These are phyloP conservation scores for Amylostereum areolatum DNA, from an alignment of 1,284 basidiomycete genomes.

Conservation along the genomic window DNA sequence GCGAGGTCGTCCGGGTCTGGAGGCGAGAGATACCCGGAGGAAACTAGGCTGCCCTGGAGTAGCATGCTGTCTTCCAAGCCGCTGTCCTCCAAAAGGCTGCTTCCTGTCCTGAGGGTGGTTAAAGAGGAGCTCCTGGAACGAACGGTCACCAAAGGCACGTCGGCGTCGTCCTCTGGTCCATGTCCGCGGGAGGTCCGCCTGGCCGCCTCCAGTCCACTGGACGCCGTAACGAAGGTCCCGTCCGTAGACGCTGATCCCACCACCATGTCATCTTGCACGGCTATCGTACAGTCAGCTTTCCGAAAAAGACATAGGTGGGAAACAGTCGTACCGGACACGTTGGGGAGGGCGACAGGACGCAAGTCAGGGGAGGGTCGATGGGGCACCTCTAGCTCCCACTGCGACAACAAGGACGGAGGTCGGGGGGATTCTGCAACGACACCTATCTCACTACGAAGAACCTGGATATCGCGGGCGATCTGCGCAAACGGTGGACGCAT, in stretches of 20 bases:
- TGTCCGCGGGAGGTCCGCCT: conserved; percentile 1
- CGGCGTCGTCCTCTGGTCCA: background rate
- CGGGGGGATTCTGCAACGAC: conserved; percentile 18
- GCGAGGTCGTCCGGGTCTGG: conserved; percentile 38
- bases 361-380: conserved; percentile 13
- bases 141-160: too few species aligned
- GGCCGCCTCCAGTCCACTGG: background rate
- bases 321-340: background rate
- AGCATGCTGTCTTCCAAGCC: conserved; percentile 13
- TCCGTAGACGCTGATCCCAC: background rate
- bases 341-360: conserved; percentile 8
- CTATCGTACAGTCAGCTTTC: too few species aligned
- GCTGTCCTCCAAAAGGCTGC: conserved; percentile 3
- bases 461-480: conserved; percentile 35
- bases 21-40: conserved; percentile 35
- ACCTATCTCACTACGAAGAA: conserved; percentile 26
- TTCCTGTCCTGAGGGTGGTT: background rate
- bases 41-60: conserved; percentile 5
- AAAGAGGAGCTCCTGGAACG: background rate
- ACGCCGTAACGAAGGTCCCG: background rate
- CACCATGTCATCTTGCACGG: conserved; percentile 2
- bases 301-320: too few species aligned
- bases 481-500: conserved; percentile 42
- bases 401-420: conserved; percentile 9
- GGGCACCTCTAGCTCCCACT: conserved; percentile 5